Evolutionary conservation across 2,329 filamentous ascomycete species (phyloP), one percentile per base, ranked within the genome.

Genomic region (Paecilomyces variotii): DNA sequence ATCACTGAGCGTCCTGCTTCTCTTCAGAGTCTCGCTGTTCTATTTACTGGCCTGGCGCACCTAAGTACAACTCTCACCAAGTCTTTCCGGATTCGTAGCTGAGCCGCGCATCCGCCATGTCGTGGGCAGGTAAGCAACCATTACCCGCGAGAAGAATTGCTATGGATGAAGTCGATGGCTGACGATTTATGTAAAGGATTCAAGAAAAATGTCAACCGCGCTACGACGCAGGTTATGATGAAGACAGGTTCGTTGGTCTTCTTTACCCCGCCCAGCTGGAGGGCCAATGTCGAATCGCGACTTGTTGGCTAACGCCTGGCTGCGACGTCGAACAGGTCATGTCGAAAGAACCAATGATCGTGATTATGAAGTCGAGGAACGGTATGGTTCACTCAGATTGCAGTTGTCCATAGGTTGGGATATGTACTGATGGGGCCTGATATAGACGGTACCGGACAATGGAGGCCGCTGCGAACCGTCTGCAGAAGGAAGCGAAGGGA

Each of bases 151-250:
- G 49, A 45, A 63, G 26, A 50, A 56, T 34, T 27, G 9, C 25
- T 28, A 14, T 30, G 26, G 9, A 52, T 14, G 60, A 51, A 57
- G 52, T 35, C 59, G 30, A 61, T 70, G 73, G 56, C 72, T 62
- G 24, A 14, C 51, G 26, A 39, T 45, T 55, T n/a, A 27, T 25
- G 24, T 62, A 35, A 70, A 89, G 88, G 88, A 64, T 93, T 91
- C 80, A 91, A 94, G 81, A 96, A 96, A 77, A 95, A 95, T 86
- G 92, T 97, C 81, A 93, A 94, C 82, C 91, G 94, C 80, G 93
- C 93, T 70, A 97, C 93, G 77, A 99, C 95, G 79, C 92, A 97
- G 87, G 93, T 97, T 63, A 97, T 99, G 91, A 97, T 99, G 93
- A 99, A 99, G 84, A 96, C 92, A 59, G 90, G 87, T 89, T 75